Conservation (phyloP, 2,329 filamentous ascomycete genomes). For the Conoideocrella luteorostrata region DNA sequence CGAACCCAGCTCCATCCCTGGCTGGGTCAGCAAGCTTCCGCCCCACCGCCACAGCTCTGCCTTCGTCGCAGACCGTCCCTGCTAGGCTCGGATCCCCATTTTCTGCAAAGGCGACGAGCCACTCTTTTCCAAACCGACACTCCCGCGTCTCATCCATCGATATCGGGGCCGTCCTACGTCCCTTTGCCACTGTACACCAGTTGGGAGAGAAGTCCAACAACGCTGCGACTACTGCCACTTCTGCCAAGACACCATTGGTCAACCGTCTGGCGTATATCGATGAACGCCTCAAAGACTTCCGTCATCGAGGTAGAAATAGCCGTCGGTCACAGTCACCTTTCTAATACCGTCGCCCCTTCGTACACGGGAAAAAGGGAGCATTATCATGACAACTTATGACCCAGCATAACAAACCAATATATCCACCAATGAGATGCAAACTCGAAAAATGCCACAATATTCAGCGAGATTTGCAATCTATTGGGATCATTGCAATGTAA, state of each 20-base stretch:
- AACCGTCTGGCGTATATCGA: constrained; percentile 52
- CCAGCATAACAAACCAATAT: no score
- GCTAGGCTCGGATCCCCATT: constrained; percentile 56
- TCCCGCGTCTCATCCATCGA: constrained; percentile 41
- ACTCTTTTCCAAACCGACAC: constrained; percentile 55
- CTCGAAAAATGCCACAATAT: not conserved
- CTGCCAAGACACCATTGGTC: constrained; percentile 37
- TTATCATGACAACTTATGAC: constrained; percentile 18
- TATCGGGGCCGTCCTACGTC: constrained; percentile 37
- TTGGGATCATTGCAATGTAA: no score
- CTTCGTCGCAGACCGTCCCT: constrained; percentile 28
- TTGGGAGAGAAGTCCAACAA: constrained; percentile 21
- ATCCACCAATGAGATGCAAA: no score
- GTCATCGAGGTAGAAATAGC: constrained; percentile 34
- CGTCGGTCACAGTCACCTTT: constrained; percentile 45
- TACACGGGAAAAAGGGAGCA: no score
- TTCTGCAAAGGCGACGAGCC: constrained; percentile 40
- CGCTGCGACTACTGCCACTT: constrained; percentile 16
- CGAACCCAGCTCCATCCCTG: constrained; percentile 13
- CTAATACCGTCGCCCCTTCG: no score
- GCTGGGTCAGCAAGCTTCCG: not conserved
- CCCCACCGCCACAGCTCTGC: constrained; percentile 11
- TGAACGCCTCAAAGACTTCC: constrained; percentile 49
- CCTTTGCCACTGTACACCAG: constrained; percentile 53
- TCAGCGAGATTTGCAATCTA: not conserved